Evolutionary conservation across 2,329 filamentous ascomycete species (phyloP).

Genomic region (Claviceps cyperi): DNA sequence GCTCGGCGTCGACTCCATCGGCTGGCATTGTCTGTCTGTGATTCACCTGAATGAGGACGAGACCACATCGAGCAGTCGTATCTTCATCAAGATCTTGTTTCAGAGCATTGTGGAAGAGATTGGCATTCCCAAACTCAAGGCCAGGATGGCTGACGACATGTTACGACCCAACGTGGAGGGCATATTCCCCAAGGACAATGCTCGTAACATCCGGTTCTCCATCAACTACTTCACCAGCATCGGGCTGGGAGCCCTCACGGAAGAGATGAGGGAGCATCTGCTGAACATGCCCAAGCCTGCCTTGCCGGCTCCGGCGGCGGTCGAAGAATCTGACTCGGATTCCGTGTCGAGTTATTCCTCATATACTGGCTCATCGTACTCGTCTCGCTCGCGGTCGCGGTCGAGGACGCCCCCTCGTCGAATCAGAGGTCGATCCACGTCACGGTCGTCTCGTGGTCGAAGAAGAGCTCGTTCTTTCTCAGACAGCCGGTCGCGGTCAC

Average conservation of each 20-base stretch:
- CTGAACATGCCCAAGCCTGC: slow-evolving; percentile 81
- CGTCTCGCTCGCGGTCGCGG: slow-evolving; percentile 7
- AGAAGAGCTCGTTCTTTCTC: slow-evolving; percentile 4
- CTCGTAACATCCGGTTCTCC: slow-evolving; percentile 83
- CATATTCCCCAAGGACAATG: slow-evolving; percentile 78
- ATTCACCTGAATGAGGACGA: slow-evolving; percentile 93
- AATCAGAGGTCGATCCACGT: slow-evolving; percentile 5
- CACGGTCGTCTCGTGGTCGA: slow-evolving; percentile 2
- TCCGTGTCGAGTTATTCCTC: slow-evolving; percentile 70
- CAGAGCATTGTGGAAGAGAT: slow-evolving; percentile 81
- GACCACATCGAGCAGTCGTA: slow-evolving; percentile 88
- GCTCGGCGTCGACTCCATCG: slow-evolving; percentile 73
- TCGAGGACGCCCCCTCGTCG: slow-evolving; percentile 1
- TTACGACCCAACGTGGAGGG: slow-evolving; percentile 68
- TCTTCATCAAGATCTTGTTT: slow-evolving; percentile 96
- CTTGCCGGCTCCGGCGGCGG: slow-evolving; percentile 49
- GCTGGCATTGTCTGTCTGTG: slow-evolving; percentile 76
- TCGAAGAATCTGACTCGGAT: slow-evolving; percentile 49
- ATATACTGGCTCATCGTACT: slow-evolving; percentile 28
- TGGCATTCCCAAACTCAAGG: slow-evolving; percentile 66
- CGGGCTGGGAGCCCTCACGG: slow-evolving; percentile 85
- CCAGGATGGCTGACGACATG: slow-evolving; percentile 62
- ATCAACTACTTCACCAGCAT: slow-evolving; percentile 99
- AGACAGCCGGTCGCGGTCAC: slow-evolving; percentile 4
- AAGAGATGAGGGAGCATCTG: slow-evolving; percentile 84